These are phyloP conservation scores for Fusarium armeniacum DNA, from an alignment of 2,329 filamentous ascomycete species.

Conservation along the genomic window DNA sequence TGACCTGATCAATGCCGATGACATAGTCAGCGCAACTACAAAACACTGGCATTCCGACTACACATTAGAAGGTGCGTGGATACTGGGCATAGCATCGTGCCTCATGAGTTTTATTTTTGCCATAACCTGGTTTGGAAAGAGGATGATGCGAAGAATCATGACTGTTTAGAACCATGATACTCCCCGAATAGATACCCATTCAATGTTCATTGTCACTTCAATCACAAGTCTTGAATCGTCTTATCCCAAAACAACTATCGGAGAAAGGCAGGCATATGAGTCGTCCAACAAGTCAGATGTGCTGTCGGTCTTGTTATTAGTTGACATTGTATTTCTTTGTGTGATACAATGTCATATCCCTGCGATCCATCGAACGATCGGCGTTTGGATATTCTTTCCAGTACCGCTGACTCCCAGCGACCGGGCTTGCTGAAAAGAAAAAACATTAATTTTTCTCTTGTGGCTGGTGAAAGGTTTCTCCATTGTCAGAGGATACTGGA, in stretches of 20 bases:
- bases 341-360: neutral
- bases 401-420: neutral
- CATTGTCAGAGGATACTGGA: neutral
- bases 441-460: neutral
- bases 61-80: conserved; percentile 40
- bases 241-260: neutral
- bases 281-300: neutral
- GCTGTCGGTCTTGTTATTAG: neutral
- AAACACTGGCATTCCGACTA: conserved; percentile 39
- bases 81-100: conserved; percentile 39
- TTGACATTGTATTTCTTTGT: neutral
- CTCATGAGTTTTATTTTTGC: conserved; percentile 35
- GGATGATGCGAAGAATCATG: conserved; percentile 19
- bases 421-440: neutral
- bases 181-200: neutral
- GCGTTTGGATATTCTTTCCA: neutral
- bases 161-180: neutral
- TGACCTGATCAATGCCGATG: conserved; percentile 73
- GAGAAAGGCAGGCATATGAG: neutral
- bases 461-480: neutral
- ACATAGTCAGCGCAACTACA: conserved; percentile 60
- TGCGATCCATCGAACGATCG: neutral
- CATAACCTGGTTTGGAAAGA: conserved; percentile 34
- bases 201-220: neutral
- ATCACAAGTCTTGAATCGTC: too few relatives aligned